Percentiles rank a stretch among this genome's conserved stretches.
Evolutionary conservation across 495 filamentous ascomycete genomes (phyloP).

Genomic region (Neurospora discreta): DNA sequence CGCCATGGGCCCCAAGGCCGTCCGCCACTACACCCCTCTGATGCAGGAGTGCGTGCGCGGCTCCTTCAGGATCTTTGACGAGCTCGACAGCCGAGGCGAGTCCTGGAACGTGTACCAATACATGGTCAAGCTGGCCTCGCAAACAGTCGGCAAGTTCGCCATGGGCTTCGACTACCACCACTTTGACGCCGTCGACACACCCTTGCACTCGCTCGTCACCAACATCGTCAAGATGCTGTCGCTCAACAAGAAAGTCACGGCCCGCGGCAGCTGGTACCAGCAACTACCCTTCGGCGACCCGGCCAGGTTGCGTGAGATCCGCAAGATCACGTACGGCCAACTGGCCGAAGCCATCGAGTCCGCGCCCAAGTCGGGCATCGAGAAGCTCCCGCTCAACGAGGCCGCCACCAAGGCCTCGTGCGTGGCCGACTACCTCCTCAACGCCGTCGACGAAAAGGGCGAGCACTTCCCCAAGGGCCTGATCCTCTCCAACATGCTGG

Average conservation of each 20-base stretch:
- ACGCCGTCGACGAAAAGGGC: conserved; percentile 41
- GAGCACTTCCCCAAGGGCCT: conserved; percentile 33
- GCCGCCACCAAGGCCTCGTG: conserved; percentile 35
- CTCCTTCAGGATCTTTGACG: conserved; percentile 41
- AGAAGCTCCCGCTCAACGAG: conserved; percentile 38
- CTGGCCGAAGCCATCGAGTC: conserved; percentile 30
- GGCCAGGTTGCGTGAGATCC: conserved; percentile 21
- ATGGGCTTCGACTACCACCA: conserved; percentile 43
- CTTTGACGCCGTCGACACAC: conserved; percentile 33
- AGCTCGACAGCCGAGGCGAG: conserved; percentile 34
- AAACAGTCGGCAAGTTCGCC: conserved; percentile 40
- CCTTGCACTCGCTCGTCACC: conserved; percentile 29
- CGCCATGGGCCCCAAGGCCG: conserved; percentile 41
- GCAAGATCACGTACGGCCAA: conserved; percentile 19
- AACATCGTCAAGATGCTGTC: conserved; percentile 30
- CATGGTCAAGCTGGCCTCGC: conserved; percentile 47
- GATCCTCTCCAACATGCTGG: conserved; percentile 13
- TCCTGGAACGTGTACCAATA: conserved; percentile 50
- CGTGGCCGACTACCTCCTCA: conserved; percentile 31
- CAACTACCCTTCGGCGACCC: conserved; percentile 42
- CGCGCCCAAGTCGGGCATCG: conserved; percentile 19
- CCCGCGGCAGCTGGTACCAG: conserved; percentile 38
- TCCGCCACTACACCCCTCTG: conserved; percentile 42
- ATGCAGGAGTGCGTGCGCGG: conserved; percentile 39
- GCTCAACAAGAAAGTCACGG: conserved; percentile 43